Evolutionary conservation across 2,329 filamentous ascomycete genomes (phyloP).

Genomic region (Penicillium sp.): DNA sequence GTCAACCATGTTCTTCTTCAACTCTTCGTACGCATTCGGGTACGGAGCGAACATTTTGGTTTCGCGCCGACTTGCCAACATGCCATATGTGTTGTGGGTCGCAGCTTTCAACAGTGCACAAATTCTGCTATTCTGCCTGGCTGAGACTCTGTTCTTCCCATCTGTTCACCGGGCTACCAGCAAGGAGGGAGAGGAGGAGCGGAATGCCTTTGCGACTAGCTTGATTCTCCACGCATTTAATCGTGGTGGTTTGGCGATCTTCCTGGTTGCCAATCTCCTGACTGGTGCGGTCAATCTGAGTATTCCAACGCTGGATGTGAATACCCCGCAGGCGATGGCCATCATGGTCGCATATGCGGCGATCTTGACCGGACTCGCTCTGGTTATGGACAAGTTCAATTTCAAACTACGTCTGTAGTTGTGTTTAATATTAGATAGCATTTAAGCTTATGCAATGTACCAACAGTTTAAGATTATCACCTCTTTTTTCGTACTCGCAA

Average conservation of each 20-base stretch:
- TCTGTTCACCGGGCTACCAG: slow-evolving; percentile 62
- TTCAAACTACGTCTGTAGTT: slow-evolving; percentile 35
- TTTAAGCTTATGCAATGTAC: not conserved
- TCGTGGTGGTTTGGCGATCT: slow-evolving; percentile 81
- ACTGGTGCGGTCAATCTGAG: slow-evolving; percentile 90
- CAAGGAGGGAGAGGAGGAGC: slow-evolving; percentile 62
- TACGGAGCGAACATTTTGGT: slow-evolving; percentile 67
- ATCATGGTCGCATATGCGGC: slow-evolving; percentile 74
- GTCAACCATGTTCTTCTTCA: slow-evolving; percentile 68
- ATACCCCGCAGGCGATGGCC: slow-evolving; percentile 65
- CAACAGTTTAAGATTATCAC: not conserved
- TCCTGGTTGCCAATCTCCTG: slow-evolving; percentile 83
- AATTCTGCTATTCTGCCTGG: slow-evolving; percentile 72
- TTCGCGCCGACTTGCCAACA: slow-evolving; percentile 85
- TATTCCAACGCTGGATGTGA: slow-evolving; percentile 75
- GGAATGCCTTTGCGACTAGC: slow-evolving; percentile 72
- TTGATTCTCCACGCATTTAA: slow-evolving; percentile 82
- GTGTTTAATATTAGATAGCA: not conserved
- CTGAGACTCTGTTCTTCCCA: slow-evolving; percentile 80
- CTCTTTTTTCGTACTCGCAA: not conserved
- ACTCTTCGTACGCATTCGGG: slow-evolving; percentile 69
- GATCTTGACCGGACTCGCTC: slow-evolving; percentile 66
- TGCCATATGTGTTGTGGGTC: slow-evolving; percentile 92
- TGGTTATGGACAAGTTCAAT: slow-evolving; percentile 43
- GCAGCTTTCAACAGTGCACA: slow-evolving; percentile 88